Conservation (phyloP, 306 rosid genomes). For the Lagenaria siceraria region DNA sequence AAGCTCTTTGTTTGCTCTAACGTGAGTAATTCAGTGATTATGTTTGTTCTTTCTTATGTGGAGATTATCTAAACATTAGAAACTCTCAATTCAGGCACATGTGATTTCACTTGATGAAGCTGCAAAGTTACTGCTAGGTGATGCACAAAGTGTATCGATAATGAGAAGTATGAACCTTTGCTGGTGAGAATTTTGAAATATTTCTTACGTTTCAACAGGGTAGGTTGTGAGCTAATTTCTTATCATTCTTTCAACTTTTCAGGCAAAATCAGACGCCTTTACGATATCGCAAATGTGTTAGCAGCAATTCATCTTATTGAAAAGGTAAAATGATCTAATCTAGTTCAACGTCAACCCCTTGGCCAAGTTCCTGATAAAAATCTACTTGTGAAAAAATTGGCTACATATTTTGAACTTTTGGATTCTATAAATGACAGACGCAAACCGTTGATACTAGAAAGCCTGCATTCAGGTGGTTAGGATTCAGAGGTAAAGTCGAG, state of each 20-base stretch:
- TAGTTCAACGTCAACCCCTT: neutral
- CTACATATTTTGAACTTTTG: neutral
- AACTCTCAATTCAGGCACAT: conserved; percentile 28
- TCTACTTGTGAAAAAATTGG: neutral
- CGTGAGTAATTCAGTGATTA: conserved; percentile 25
- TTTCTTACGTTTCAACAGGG: neutral
- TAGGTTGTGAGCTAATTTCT: neutral
- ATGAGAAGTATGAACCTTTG: conserved; percentile 52
- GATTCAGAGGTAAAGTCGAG: conserved; percentile 30
- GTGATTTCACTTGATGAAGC: conserved; percentile 88
- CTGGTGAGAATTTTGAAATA: neutral
- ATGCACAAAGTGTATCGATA: conserved; percentile 45
- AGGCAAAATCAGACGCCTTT: conserved; percentile 93
- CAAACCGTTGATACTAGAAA: conserved; percentile 63
- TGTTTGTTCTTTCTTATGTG: neutral
- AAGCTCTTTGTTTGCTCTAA: conserved; percentile 84
- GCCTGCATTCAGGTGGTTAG: conserved; percentile 89
- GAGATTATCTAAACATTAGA: neutral
- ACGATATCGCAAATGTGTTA: conserved; percentile 87
- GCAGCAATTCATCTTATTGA: conserved; percentile 82
- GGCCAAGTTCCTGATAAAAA: neutral
- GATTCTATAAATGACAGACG: conserved; percentile 38
- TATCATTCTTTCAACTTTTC: conserved; percentile 17
- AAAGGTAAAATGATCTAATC: conserved; percentile 38
- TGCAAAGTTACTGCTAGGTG: conserved; percentile 81